phyloP scores from a whole-genome alignment of 257 asterid species.

The Linaria vulgaris region DNA sequence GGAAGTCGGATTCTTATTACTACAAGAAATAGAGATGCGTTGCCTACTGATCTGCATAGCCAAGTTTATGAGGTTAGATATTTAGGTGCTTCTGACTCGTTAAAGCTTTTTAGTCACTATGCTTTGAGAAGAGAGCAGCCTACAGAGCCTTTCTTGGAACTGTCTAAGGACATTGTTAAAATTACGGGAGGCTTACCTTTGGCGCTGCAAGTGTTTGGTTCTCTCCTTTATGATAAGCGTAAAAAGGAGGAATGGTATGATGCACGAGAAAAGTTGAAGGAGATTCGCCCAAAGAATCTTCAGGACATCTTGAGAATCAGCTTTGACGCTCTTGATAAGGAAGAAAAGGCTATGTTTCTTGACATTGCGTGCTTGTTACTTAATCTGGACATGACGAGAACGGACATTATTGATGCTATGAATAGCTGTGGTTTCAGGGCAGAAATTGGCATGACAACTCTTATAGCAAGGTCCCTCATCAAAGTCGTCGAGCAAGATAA shows the following conservation, averaged over 20 bases:
- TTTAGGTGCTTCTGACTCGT: slow-evolving; percentile 22
- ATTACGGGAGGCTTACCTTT: slow-evolving; percentile 33
- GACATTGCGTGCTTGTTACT: slow-evolving; percentile 37
- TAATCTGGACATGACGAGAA: slow-evolving; percentile 27
- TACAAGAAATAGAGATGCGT: slow-evolving; percentile 29
- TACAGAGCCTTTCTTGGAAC: slow-evolving; percentile 9
- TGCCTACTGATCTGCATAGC: slow-evolving; percentile 11
- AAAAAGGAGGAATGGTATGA: slow-evolving; percentile 31
- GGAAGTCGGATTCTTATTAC: slow-evolving; percentile 35
- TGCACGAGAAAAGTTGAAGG: slow-evolving; percentile 29
- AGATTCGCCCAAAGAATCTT: slow-evolving; percentile 29
- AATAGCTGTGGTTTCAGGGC: slow-evolving; percentile 35
- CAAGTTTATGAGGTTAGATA: slow-evolving; percentile 16
- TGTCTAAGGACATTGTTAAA: slow-evolving; percentile 26
- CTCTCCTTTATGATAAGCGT: slow-evolving; percentile 32
- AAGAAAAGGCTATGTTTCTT: slow-evolving; percentile 35
- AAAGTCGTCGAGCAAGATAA: slow-evolving; percentile 28
- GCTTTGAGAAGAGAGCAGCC: slow-evolving; percentile 38
- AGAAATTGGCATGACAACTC: slow-evolving; percentile 29
- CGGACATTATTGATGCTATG: slow-evolving; percentile 31
- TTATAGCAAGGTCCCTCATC: slow-evolving; percentile 28
- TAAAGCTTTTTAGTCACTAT: slow-evolving; percentile 31
- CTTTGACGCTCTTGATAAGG: slow-evolving; percentile 31
- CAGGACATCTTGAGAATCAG: slow-evolving; percentile 33
- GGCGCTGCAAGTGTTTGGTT: slow-evolving; percentile 39